phyloP scores from a whole-genome alignment of 768 basidiomycete genomes.

The Boletus edulis region DNA sequence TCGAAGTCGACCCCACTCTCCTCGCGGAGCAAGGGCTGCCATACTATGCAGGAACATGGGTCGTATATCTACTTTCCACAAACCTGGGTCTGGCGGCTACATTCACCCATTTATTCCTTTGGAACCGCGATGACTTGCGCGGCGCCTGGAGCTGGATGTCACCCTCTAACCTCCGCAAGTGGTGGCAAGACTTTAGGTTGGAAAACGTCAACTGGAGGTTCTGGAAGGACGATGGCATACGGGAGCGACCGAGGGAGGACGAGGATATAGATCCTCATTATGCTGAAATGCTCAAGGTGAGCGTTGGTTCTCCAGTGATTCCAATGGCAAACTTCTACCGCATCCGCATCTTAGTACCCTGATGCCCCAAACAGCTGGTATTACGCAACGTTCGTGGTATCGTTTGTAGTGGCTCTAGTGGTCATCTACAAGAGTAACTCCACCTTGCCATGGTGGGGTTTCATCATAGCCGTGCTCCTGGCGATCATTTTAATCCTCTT shows the following conservation, averaged over 20 bases:
- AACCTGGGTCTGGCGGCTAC: conserved; percentile 42
- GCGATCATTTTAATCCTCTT: conserved; percentile 50
- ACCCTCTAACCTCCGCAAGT: conserved; percentile 27
- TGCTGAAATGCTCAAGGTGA: conserved; percentile 47
- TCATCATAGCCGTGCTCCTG: conserved; percentile 52
- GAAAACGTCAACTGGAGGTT: conserved; percentile 39
- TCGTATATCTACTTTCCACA: conserved; percentile 14
- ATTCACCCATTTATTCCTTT: conserved; percentile 48
- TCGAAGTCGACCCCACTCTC: conserved; percentile 47
- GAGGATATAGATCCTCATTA: conserved; percentile 53
- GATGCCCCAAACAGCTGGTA: conserved; percentile 37
- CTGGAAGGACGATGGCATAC: conserved; percentile 25
- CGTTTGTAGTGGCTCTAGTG: conserved; percentile 51
- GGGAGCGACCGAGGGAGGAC: conserved; percentile 31
- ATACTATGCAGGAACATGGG: conserved; percentile 29
- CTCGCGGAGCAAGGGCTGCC: conserved; percentile 41
- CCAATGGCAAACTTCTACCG: neutral
- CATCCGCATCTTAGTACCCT: conserved; percentile 26
- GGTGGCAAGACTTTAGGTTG: conserved; percentile 24
- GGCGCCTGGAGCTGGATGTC: conserved; percentile 47
- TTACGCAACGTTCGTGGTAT: conserved; percentile 17
- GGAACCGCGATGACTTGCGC: conserved; percentile 51
- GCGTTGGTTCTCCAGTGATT: conserved; percentile 12
- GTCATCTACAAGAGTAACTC: conserved; percentile 53
- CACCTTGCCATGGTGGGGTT: conserved; percentile 59